phyloP scores from a whole-genome alignment of 306 rosid genomes.

The Gynostemma pentaphyllum region DNA sequence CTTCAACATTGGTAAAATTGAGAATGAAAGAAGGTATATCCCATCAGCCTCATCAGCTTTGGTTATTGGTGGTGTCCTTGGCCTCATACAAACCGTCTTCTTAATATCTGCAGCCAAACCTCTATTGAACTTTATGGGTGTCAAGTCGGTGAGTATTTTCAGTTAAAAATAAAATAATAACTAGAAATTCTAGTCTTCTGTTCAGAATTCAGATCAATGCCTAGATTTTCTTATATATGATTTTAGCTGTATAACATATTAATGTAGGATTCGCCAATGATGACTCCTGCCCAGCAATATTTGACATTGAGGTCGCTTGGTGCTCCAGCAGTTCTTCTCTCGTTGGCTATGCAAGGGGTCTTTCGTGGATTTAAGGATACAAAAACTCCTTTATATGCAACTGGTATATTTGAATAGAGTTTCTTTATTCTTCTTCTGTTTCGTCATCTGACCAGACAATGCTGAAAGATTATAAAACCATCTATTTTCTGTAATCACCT shows the following conservation, averaged over 20 bases:
- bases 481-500: constrained; percentile 1
- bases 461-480: neutral
- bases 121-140: constrained; percentile 80
- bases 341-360: constrained; percentile 91
- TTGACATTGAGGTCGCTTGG: constrained; percentile 82
- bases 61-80: constrained; percentile 72
- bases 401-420: constrained; percentile 35
- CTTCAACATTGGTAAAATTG: constrained; percentile 26
- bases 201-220: neutral
- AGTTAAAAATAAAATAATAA: neutral
- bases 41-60: constrained; percentile 94
- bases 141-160: constrained; percentile 45
- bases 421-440: neutral
- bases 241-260: constrained; percentile 6
- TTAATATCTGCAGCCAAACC: constrained; percentile 81
- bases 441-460: neutral
- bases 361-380: constrained; percentile 95
- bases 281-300: constrained; percentile 61
- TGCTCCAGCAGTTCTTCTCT: constrained; percentile 96
- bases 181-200: neutral
- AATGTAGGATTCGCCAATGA: constrained; percentile 79
- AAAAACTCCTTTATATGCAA: constrained; percentile 80
- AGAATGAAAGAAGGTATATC: constrained; percentile 42
- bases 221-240: neutral
- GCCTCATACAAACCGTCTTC: constrained; percentile 60